These are phyloP conservation scores for Phytophthora tentaculata DNA, from an alignment of 352 stramenopile species.

Conservation along the genomic window DNA sequence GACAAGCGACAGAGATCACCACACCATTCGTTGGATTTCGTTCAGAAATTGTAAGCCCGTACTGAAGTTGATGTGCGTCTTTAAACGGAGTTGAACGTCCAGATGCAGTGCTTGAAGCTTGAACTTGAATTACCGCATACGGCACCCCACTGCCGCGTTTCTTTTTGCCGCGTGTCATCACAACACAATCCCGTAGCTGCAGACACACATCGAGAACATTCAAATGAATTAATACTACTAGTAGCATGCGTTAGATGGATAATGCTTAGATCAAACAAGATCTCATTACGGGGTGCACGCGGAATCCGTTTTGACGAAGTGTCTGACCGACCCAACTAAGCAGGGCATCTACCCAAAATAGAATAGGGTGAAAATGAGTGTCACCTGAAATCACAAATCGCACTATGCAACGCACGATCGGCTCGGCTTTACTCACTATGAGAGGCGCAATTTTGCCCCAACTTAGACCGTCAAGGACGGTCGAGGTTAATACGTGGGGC, in stretches of 20 bases:
- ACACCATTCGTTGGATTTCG: neutral
- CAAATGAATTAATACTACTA: neutral
- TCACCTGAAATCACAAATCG: too few species aligned
- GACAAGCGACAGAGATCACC: neutral
- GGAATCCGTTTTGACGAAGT: neutral
- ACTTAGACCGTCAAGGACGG: too few species aligned
- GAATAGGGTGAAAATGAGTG: neutral
- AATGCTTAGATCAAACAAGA: neutral
- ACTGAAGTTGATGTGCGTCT: neutral
- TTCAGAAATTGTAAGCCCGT: neutral
- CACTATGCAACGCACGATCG: too few species aligned
- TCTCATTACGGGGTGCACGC: neutral
- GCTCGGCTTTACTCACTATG: too few species aligned
- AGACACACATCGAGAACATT: neutral
- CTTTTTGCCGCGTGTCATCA: neutral
- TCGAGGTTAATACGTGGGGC: too few species aligned
- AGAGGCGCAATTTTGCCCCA: too few species aligned
- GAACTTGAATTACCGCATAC: neutral
- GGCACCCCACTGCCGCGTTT: neutral
- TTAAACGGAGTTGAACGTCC: neutral
- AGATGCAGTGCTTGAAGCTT: neutral
- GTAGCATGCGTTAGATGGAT: neutral
- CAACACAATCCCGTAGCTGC: neutral
- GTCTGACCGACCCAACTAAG: neutral
- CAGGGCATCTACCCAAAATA: neutral